phyloP scores from a whole-genome alignment of 2,329 filamentous ascomycete genomes.

The Balansia obtecta region DNA sequence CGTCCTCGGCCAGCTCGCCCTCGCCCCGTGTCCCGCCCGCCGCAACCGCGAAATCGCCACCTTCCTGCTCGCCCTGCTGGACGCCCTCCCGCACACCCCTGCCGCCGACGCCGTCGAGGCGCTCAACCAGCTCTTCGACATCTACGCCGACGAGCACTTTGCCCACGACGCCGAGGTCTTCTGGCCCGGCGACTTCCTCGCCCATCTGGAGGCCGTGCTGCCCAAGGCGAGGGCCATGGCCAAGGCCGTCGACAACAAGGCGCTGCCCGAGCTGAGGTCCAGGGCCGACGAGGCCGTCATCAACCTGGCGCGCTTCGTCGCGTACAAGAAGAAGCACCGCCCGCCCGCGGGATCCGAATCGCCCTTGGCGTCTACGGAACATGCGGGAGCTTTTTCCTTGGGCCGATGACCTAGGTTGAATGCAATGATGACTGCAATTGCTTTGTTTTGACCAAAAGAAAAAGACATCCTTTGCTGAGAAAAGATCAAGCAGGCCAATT shows the following conservation, averaged over 20 bases:
- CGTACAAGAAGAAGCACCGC: conserved; percentile 50
- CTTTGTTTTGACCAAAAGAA: too few relatives aligned
- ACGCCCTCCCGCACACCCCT: conserved; percentile 37
- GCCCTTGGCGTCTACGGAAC: background rate
- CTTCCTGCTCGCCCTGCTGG: conserved; percentile 46
- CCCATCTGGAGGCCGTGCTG: conserved; percentile 41
- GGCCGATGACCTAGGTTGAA: too few relatives aligned
- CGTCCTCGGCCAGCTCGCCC: conserved; percentile 50
- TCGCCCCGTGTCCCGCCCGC: conserved; percentile 37
- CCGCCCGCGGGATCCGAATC: conserved; percentile 17
- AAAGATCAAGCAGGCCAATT: background rate
- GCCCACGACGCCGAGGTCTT: conserved; percentile 51
- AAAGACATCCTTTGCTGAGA: too few relatives aligned
- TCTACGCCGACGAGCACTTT: conserved; percentile 50
- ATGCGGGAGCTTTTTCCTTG: background rate
- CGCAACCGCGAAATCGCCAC: conserved; percentile 51
- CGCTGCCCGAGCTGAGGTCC: conserved; percentile 40
- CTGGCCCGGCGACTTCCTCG: conserved; percentile 47
- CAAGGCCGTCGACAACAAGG: conserved; percentile 50
- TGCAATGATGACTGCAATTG: too few relatives aligned
- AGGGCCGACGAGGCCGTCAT: conserved; percentile 48
- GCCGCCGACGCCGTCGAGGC: conserved; percentile 50
- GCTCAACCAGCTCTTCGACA: conserved; percentile 53
- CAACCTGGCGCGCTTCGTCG: conserved; percentile 49
- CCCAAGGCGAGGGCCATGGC: conserved; percentile 43